Evolutionary conservation across 192 early-diverging fungal genomes (phyloP), one percentile per base, ranked within the genome.

Genomic region (Coemansia sp.): DNA sequence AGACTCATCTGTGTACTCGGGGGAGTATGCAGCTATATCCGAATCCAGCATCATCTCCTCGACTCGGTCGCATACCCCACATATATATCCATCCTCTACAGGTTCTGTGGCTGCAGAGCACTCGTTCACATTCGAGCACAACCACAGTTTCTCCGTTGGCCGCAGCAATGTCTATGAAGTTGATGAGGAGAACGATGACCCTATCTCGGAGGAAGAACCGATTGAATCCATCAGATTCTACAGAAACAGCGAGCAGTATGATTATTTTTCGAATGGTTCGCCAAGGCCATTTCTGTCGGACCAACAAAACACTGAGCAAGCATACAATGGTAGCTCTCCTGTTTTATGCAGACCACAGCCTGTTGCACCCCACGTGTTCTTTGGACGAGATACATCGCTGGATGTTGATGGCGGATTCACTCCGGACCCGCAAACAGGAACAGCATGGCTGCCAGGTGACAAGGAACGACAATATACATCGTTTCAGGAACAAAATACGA

Each of bases 311-410:
- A 24, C 49, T 12, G 49, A 24, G 5, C n/a, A 18, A 6, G 45
- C 5, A 48, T 6, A 1, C 6, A 26, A 23, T 26, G 26, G 10
- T 41, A 45, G 24, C 34, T 16, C 43, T 18, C 62, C 70, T 9
- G 52, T 56, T 11, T 35, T 76, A 6, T 43, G 62, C 60, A 71
- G 67, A 61, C 75, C 75, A 20, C 75, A 71, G 56, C 75, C 75
- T 2, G 69, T 76, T 10, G 58, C 69, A 5, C 75, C 75, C 10
- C 75, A 71, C 23, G 62, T 67, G 11, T 76, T 76, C 16, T 76
- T 76, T 43, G 64, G 66, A 16, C 57, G 41, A 18, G 64, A 67
- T 36, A 34, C 20, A 30, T 14, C 34, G 4, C 35, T n/a, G 6
- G 30, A 24, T 33, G 18, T 20, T 26, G 33, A 10, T 41, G 12